Conservation (phyloP, 495 filamentous ascomycete species). For the Pseudotulostoma volvatum region DNA sequence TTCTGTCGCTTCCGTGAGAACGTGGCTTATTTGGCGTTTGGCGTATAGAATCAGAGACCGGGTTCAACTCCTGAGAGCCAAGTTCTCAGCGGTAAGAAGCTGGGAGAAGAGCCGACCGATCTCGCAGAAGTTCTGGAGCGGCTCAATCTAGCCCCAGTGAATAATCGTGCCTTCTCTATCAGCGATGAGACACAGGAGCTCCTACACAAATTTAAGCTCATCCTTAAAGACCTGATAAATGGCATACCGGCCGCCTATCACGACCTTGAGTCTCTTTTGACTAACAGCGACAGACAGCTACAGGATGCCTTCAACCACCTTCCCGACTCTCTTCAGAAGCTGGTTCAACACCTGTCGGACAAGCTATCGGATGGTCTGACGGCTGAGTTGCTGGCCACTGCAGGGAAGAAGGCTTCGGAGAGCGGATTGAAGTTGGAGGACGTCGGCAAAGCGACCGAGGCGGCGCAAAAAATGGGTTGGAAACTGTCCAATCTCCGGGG, state of each 20-base stretch:
- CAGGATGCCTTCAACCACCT: constrained; percentile 60
- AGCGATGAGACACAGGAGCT: constrained; percentile 66
- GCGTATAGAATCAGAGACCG: too few relatives aligned
- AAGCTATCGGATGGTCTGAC: constrained; percentile 59
- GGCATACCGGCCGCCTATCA: constrained; percentile 85
- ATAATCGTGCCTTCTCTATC: constrained; percentile 71
- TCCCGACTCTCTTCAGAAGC: constrained; percentile 68
- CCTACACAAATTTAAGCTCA: constrained; percentile 64
- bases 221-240: constrained; percentile 81
- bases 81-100: too few relatives aligned
- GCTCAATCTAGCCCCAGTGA: constrained; percentile 59
- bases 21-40: too few relatives aligned
- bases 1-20: too few relatives aligned
- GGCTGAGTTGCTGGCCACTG: constrained; percentile 65
- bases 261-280: constrained; percentile 70
- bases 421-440: constrained; percentile 45
- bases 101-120: constrained; percentile 51
- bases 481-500: constrained; percentile 52
- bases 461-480: constrained; percentile 32
- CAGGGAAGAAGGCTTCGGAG: constrained; percentile 49
- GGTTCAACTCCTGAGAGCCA: too few relatives aligned
- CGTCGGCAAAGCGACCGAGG: constrained; percentile 25
- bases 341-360: constrained; percentile 70
- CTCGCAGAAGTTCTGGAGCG: constrained; percentile 60
- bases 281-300: constrained; percentile 59